Base-by-base conservation (phyloP, 331 rosid genomes). In the Saraca asoca region DNA sequence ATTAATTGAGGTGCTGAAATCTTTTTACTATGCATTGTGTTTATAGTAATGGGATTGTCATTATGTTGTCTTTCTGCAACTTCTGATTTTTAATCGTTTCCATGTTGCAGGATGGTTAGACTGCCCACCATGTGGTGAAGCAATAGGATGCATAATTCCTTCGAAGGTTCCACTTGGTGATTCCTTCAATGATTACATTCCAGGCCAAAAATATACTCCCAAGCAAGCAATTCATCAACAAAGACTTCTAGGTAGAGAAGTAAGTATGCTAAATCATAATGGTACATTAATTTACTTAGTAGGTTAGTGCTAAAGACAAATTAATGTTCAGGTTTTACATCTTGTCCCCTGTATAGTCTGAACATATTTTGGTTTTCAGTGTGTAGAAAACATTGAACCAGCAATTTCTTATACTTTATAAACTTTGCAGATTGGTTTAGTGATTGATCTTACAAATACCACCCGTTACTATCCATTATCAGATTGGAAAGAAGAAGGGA, bases 151-250 rank as follows among this genome's bases (percentile, higher is more conserved):
- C 80, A 75, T 93, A 78, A 81, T 93, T 60, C 98, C 98, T 82
- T 93, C 98, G 15, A 93, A 93, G 86, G 98, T 93, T 83, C 98
- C 98, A 17, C 87, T 93, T 17, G 85, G 88, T 62, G 96, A 93
- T 55, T 57, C 93, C 33, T 93, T 79, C 69, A 81, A 82, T 78
- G 94, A 84, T 68, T 59, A 71, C 72, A 73, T 87, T 72, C 83
- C 88, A 35, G 79, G 85, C 78, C 49, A 81, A 84, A 87, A 82
- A 84, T 93, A 89, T 80, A 75, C 95, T 59, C 94, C 94, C 62
- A 85, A 87, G 76, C 98, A 93, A 78, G 98, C 91, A 45, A 82
- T 89, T 75, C 87, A 79, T 73, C 95, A 85, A 69, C 96, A 85
- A 72, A 84, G 94, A 82, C 90, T 72, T 63, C 72, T 83, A 62